Evolutionary conservation across 2,329 filamentous ascomycete genomes (phyloP).

Genomic region (Tetracladium maxilliforme): DNA sequence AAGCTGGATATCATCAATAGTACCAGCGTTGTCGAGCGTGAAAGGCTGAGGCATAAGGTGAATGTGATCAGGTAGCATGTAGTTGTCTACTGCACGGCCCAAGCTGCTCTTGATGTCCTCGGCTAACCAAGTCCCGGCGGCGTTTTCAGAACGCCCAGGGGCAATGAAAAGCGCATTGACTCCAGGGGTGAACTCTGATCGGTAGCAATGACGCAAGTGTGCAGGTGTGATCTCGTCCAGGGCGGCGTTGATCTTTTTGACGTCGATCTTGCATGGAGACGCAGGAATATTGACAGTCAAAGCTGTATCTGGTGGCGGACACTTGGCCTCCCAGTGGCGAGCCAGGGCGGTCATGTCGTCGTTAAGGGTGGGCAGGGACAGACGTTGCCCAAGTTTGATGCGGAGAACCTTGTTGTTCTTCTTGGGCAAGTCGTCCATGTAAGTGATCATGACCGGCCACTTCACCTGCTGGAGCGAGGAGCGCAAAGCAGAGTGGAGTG

Average conservation of each 20-base stretch:
- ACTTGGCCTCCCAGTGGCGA: constrained; percentile 33
- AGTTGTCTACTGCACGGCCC: no score
- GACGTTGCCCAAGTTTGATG: constrained; percentile 32
- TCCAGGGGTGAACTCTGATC: no score
- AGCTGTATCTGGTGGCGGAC: constrained; percentile 29
- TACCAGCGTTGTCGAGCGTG: no score
- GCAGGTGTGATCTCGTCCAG: no score
- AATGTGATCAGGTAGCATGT: no score
- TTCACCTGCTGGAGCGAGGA: constrained; percentile 34
- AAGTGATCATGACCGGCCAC: constrained; percentile 33
- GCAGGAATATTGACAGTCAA: constrained; percentile 24
- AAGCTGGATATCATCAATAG: no score
- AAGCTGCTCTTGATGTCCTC: no score
- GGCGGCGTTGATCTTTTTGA: constrained; percentile 10
- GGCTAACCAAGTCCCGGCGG: no score
- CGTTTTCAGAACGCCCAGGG: no score
- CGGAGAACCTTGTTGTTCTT: constrained; percentile 43
- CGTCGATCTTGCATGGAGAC: constrained; percentile 17
- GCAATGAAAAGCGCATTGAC: no score
- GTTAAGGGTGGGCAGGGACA: constrained; percentile 25
- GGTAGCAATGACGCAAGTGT: no score
- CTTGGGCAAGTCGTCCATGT: constrained; percentile 39
- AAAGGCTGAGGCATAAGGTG: no score
- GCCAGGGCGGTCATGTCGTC: constrained; percentile 25
- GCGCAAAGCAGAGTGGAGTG: constrained; percentile 29